Percentiles rank a stretch among this genome's conserved stretches.
Conservation (phyloP, 495 filamentous ascomycete genomes). For the Pyrenula aspistea region DNA sequence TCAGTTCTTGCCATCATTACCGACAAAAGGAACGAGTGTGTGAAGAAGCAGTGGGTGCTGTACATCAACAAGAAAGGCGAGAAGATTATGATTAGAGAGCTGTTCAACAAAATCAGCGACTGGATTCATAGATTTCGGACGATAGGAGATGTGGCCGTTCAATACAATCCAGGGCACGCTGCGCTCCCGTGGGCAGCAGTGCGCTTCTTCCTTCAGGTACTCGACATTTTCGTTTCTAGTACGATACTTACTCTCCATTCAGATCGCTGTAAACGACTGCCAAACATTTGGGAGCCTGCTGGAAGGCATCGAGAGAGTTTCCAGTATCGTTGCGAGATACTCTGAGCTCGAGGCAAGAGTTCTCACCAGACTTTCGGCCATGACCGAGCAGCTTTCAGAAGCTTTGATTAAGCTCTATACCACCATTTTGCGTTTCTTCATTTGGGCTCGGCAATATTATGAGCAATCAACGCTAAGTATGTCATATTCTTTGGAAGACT, state of each 20-base stretch:
- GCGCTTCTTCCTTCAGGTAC: slow-evolving; percentile 20
- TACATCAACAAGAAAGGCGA: slow-evolving; percentile 10
- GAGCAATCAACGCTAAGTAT: neutral
- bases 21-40: neutral
- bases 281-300: slow-evolving; percentile 8
- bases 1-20: neutral
- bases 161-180: slow-evolving; percentile 27
- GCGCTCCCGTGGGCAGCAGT: slow-evolving; percentile 32
- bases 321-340: slow-evolving; percentile 7
- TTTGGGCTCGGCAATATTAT: slow-evolving; percentile 8
- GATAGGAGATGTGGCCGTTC: slow-evolving; percentile 22
- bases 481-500: neutral
- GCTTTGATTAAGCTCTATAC: slow-evolving; percentile 12
- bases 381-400: slow-evolving; percentile 9
- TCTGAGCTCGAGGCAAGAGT: slow-evolving; percentile 7
- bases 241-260: neutral
- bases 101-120: slow-evolving; percentile 19
- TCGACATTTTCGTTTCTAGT: neutral
- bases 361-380: slow-evolving; percentile 2
- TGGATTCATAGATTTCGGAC: slow-evolving; percentile 27
- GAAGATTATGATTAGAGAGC: slow-evolving; percentile 18
- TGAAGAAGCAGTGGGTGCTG: neutral
- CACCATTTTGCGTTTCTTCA: slow-evolving; percentile 7
- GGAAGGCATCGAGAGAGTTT: slow-evolving; percentile 8
- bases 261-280: slow-evolving; percentile 7